Evolutionary conservation across 495 filamentous ascomycete genomes (phyloP).

Genomic region (Halenospora varia): DNA sequence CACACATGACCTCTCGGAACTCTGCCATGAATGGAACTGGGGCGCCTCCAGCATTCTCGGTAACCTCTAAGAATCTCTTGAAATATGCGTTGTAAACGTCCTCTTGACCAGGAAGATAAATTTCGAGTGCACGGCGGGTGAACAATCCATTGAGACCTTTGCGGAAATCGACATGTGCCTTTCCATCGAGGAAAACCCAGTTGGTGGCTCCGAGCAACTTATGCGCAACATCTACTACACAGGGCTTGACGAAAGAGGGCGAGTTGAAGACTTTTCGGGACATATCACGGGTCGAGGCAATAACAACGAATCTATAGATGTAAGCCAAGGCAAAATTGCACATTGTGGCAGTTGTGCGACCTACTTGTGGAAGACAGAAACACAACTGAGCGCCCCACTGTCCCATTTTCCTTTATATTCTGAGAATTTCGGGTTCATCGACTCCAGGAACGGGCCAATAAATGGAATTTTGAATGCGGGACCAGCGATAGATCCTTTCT

Average conservation of each 20-base stretch:
- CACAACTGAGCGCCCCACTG: conserved; percentile 88
- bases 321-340: background rate
- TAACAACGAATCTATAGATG: conserved; percentile 80
- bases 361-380: conserved; percentile 99
- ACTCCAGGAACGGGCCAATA: conserved; percentile 92
- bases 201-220: conserved; percentile 90
- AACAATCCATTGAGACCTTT: conserved; percentile 95
- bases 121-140: conserved; percentile 81
- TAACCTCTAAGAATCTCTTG: conserved; percentile 68
- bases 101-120: conserved; percentile 89
- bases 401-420: conserved; percentile 90
- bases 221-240: conserved; percentile 91
- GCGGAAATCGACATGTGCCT: conserved; percentile 91
- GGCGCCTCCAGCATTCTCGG: conserved; percentile 62
- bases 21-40: conserved; percentile 83
- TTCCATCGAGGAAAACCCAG: conserved; percentile 98
- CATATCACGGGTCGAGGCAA: conserved; percentile 93
- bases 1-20: conserved; percentile 95
- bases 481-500: conserved; percentile 83
- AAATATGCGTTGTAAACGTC: conserved; percentile 89
- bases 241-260: conserved; percentile 87
- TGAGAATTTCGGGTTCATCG: conserved; percentile 85
- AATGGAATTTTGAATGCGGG: conserved; percentile 86
- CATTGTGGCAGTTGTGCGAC: conserved; percentile 24
- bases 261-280: conserved; percentile 97